Conservation (phyloP, 2,329 filamentous ascomycete genomes). For the Diplodia intermedia region DNA sequence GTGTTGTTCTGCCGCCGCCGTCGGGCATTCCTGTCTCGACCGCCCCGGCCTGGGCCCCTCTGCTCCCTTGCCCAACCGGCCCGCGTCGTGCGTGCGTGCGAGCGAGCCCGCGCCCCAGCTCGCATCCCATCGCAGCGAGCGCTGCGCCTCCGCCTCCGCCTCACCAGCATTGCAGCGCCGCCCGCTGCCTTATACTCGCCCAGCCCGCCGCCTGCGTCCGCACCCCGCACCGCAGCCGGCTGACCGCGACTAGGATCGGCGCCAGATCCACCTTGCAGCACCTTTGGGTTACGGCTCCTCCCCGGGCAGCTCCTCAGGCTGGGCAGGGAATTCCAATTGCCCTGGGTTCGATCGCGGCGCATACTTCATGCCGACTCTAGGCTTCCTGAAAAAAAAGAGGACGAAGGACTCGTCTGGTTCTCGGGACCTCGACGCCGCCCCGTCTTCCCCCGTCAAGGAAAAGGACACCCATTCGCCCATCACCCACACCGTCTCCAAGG, state of each 20-base stretch:
- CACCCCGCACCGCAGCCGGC: conserved; percentile 29
- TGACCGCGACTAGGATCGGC: conserved; percentile 31
- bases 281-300: conserved; percentile 31
- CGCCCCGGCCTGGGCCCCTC: conserved; percentile 27
- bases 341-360: conserved; percentile 36
- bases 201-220: conserved; percentile 16
- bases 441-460: conserved; percentile 71
- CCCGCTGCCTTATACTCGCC: conserved; percentile 23
- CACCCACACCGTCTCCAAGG: conserved; percentile 44
- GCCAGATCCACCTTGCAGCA: conserved; percentile 34
- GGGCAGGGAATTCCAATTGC: conserved; percentile 39
- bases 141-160: conserved; percentile 19
- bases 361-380: conserved; percentile 83
- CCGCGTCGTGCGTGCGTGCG: conserved; percentile 18
- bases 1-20: conserved; percentile 8
- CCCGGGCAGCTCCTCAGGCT: conserved; percentile 35
- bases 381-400: conserved; percentile 98
- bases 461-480: conserved; percentile 49
- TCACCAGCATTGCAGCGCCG: conserved; percentile 21
- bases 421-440: conserved; percentile 66
- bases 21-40: conserved; percentile 25
- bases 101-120: conserved; percentile 14
- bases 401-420: conserved; percentile 79
- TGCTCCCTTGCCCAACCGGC: conserved; percentile 25
- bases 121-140: conserved; percentile 1